Evolutionary conservation across 2,329 filamentous ascomycete species (phyloP), one percentile per base, ranked within the genome.

Genomic region (Metarhizium anisopliae): DNA sequence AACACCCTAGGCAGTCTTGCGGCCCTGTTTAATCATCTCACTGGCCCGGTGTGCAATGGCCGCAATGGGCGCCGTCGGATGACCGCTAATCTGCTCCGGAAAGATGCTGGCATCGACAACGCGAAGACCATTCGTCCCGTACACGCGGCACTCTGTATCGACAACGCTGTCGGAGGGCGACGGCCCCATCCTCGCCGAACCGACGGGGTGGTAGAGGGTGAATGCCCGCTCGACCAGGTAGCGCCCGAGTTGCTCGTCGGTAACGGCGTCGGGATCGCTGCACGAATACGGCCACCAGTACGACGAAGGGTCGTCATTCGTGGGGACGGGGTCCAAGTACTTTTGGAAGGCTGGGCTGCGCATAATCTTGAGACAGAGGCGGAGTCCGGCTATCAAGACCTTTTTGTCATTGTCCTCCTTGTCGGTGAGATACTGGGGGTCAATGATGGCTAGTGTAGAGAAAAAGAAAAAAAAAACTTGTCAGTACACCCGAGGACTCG

Each of bases 31-130:
- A 16, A 61, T 60, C 10, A 60, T 30, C 11, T 59, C 57, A 49
- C 61, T 60, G 30, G 58, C 54, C 52, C 58, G 58, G 53, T 60
- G 58, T 2, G 61, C 61, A 29, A 62, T 57, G 6, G 61, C 61
- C 8, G 59, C 61, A 42, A 62, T 57, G 2, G 56, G 58, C 13
- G 60, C 60, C 10, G 59, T 61, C 25, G 60, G 60, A 53, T 62
- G 60, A 4, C 60, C 60, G 49, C 58, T 60, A 43, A 62, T 51
- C 30, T 62, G 60, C 59, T 72, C 73, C 1, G 80, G 79, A 58
- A 79, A 84, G 5, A 77, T 72, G 30, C 73, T 77, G 2, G 79
- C 81, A 69, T 84, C 82, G 2, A 84, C 80, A 16, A 84, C 81
- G 30, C 82, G 70, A 51, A 85, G 66, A 0, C 75, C 74, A 3